Conservation (phyloP, 106 monocot species). For the Triglochin maritima region DNA sequence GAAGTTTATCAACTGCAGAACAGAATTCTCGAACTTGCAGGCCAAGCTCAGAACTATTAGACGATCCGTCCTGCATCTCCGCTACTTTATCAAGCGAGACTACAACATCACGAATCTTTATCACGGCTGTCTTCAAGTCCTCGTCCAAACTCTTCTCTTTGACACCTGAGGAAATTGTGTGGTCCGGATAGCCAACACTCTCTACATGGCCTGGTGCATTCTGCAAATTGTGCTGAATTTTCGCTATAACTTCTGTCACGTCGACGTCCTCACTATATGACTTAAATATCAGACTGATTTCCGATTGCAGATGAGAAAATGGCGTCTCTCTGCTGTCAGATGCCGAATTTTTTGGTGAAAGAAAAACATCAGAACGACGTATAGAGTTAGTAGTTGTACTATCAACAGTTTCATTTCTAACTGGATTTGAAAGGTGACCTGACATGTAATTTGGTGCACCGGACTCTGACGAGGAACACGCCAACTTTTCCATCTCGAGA, state of each 20-base stretch:
- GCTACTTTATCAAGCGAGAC: conserved; percentile 4
- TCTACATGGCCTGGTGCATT: conserved; percentile 11
- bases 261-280: conserved; percentile 9
- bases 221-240: conserved; percentile 26
- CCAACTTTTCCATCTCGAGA: conserved; percentile 37
- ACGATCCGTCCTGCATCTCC: not conserved
- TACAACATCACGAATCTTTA: conserved; percentile 50
- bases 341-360: not conserved
- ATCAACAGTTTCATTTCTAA: not conserved
- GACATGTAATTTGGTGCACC: not conserved
- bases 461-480: not conserved
- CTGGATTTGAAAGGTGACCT: too few relatives aligned
- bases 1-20: conserved; percentile 32
- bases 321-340: not conserved
- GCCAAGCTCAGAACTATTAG: conserved; percentile 1
- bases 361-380: not conserved
- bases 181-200: not conserved
- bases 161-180: not conserved
- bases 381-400: not conserved
- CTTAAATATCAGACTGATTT: conserved; percentile 27
- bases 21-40: conserved; percentile 45
- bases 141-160: conserved; percentile 10
- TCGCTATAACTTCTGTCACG: conserved; percentile 18
- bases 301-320: conserved; percentile 29
- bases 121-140: conserved; percentile 46